Conservation (phyloP, 1,284 basidiomycete genomes). For the Psilocybe mexicana region DNA sequence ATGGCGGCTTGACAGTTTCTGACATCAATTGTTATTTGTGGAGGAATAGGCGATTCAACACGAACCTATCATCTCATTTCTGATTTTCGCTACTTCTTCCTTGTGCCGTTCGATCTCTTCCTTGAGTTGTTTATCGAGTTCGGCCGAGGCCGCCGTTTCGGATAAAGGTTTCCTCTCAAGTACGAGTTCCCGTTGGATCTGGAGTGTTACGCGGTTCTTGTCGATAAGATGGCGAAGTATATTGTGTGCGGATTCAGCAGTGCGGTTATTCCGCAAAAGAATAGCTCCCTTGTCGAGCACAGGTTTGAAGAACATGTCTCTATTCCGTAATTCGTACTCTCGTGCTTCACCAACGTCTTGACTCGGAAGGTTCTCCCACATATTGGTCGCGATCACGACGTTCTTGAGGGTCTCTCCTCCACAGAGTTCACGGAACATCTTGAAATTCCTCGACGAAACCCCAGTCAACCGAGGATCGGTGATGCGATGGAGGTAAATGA, state of each 20-base stretch:
- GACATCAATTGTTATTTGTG: background rate
- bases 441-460: slow-evolving; percentile 45
- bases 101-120: slow-evolving; percentile 8
- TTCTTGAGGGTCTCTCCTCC: slow-evolving; percentile 46
- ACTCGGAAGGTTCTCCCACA: slow-evolving; percentile 40
- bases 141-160: slow-evolving; percentile 10
- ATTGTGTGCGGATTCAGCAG: slow-evolving; percentile 30
- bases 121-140: slow-evolving; percentile 6
- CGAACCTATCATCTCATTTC: slow-evolving; percentile 13
- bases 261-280: slow-evolving; percentile 36
- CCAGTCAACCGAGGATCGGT: slow-evolving; percentile 48
- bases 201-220: slow-evolving; percentile 35
- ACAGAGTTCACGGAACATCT: slow-evolving; percentile 49
- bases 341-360: slow-evolving; percentile 34
- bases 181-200: slow-evolving; percentile 46
- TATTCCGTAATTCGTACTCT: slow-evolving; percentile 32
- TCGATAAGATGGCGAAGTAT: slow-evolving; percentile 35
- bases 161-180: slow-evolving; percentile 30
- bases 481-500: slow-evolving; percentile 55
- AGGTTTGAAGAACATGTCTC: slow-evolving; percentile 42
- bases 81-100: slow-evolving; percentile 5
- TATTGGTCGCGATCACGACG: slow-evolving; percentile 49
- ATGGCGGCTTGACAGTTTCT: slow-evolving; percentile 27
- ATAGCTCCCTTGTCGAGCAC: slow-evolving; percentile 39
- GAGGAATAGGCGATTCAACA: background rate